Conservation (phyloP, 1,139 yeast species). For the Candida smagusa region DNA sequence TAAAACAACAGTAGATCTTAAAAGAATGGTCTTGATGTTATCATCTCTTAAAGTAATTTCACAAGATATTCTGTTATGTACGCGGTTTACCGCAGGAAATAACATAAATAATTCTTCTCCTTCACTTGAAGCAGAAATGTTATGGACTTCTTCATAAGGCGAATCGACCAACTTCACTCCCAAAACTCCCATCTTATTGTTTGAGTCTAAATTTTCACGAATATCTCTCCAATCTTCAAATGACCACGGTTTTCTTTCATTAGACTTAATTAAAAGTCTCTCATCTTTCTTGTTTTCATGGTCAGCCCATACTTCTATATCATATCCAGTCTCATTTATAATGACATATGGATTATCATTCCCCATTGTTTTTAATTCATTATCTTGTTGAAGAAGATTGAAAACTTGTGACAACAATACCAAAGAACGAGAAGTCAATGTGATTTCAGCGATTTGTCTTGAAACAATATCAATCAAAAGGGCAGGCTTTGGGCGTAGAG, state of each 20-base stretch:
- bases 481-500: slow-evolving; percentile 41
- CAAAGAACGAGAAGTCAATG: slow-evolving; percentile 77
- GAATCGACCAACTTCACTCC: slow-evolving; percentile 60
- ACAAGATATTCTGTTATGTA: slow-evolving; percentile 73
- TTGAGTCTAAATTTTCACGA: slow-evolving; percentile 75
- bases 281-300: slow-evolving; percentile 18
- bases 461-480: slow-evolving; percentile 65
- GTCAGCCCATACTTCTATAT: slow-evolving; percentile 75
- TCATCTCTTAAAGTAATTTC: slow-evolving; percentile 69
- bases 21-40: slow-evolving; percentile 69
- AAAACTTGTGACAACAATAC: slow-evolving; percentile 72
- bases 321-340: slow-evolving; percentile 80
- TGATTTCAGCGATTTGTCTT: slow-evolving; percentile 71
- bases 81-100: slow-evolving; percentile 57
- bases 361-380: slow-evolving; percentile 63
- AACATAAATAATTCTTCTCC: slow-evolving; percentile 78
- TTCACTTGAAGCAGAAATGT: slow-evolving; percentile 71
- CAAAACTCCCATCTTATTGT: slow-evolving; percentile 55
- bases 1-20: slow-evolving; percentile 72
- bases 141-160: slow-evolving; percentile 49
- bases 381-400: slow-evolving; percentile 53
- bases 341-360: slow-evolving; percentile 80
- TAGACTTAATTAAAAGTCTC: slow-evolving; percentile 43
- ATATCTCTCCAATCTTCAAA: slow-evolving; percentile 91
- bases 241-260: slow-evolving; percentile 71